Evolutionary conservation across 2,329 filamentous ascomycete genomes (phyloP).

Genomic region (Coniella vitis): DNA sequence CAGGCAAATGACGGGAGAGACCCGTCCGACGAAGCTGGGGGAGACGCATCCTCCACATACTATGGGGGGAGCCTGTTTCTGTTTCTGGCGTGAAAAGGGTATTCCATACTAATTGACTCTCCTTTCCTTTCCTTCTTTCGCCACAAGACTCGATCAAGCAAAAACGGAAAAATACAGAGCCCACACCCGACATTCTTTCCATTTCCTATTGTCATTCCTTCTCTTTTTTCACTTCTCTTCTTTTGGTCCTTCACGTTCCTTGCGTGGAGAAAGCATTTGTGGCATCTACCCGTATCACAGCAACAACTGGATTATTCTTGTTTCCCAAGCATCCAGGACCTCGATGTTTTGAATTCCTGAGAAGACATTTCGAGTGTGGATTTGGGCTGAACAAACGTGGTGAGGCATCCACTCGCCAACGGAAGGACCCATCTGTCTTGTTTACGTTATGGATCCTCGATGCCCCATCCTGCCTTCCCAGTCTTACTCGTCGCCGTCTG

Average conservation of each 20-base stretch:
- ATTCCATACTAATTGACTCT: not conserved
- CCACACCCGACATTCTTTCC: conserved; percentile 6
- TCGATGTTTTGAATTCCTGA: conserved; percentile 22
- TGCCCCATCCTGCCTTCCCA: conserved; percentile 45
- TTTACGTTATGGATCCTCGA: conserved; percentile 30
- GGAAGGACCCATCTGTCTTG: conserved; percentile 9
- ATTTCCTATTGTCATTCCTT: conserved; percentile 14
- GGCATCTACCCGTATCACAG: conserved; percentile 18
- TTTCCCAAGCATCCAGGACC: not conserved
- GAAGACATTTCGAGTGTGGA: no score
- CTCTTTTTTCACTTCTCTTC: conserved; percentile 5
- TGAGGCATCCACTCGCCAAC: no score
- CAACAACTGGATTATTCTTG: conserved; percentile 22
- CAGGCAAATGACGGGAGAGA: no score
- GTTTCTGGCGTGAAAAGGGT: no score
- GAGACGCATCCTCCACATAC: no score
- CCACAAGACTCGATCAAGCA: not conserved
- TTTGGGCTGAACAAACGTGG: conserved; percentile 1
- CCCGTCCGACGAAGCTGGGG: not conserved
- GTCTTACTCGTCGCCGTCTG: conserved; percentile 39
- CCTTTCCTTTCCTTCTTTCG: conserved; percentile 1
- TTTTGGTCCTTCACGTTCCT: conserved; percentile 25
- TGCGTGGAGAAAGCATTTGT: conserved; percentile 40
- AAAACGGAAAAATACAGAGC: not conserved
- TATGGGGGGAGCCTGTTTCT: no score